These are phyloP conservation scores for Rhodofomes roseus DNA, from an alignment of 1,284 basidiomycete genomes.

Conservation along the genomic window DNA sequence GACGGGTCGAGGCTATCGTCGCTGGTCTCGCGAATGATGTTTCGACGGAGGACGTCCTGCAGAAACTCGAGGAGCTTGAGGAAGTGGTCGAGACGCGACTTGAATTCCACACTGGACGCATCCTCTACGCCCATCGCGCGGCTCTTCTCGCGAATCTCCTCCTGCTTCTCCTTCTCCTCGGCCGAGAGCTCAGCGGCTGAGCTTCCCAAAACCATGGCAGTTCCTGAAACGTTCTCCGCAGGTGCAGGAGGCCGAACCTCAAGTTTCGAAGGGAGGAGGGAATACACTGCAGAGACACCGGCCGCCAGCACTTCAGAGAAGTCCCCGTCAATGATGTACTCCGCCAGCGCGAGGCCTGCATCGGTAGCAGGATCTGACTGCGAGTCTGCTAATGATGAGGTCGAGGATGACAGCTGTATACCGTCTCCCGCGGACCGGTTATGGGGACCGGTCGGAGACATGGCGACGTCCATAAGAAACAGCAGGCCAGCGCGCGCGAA, in stretches of 20 bases:
- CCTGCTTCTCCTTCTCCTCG: slow-evolving; percentile 51
- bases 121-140: slow-evolving; percentile 69
- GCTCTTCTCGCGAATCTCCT: slow-evolving; percentile 50
- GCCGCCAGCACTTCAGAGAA: slow-evolving; percentile 96
- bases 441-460: slow-evolving; percentile 63
- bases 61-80: slow-evolving; percentile 89
- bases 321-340: slow-evolving; percentile 93
- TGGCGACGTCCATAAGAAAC: slow-evolving; percentile 92
- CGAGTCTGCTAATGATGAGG: slow-evolving; percentile 15
- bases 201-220: slow-evolving; percentile 66
- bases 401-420: slow-evolving; percentile 24
- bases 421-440: slow-evolving; percentile 36
- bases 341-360: slow-evolving; percentile 81
- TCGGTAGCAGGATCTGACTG: slow-evolving; percentile 70
- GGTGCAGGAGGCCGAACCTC: slow-evolving; percentile 52
- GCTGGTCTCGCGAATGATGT: slow-evolving; percentile 38
- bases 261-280: slow-evolving; percentile 85
- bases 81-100: slow-evolving; percentile 80
- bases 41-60: slow-evolving; percentile 80
- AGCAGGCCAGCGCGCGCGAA: slow-evolving; percentile 89
- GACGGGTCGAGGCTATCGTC: slow-evolving; percentile 50
- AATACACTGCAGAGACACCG: slow-evolving; percentile 91
- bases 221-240: slow-evolving; percentile 36
- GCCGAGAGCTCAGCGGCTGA: slow-evolving; percentile 39
- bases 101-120: slow-evolving; percentile 75